Evolutionary conservation across 306 rosid species (phyloP).

Genomic region (Vigna reflexopilosa): DNA sequence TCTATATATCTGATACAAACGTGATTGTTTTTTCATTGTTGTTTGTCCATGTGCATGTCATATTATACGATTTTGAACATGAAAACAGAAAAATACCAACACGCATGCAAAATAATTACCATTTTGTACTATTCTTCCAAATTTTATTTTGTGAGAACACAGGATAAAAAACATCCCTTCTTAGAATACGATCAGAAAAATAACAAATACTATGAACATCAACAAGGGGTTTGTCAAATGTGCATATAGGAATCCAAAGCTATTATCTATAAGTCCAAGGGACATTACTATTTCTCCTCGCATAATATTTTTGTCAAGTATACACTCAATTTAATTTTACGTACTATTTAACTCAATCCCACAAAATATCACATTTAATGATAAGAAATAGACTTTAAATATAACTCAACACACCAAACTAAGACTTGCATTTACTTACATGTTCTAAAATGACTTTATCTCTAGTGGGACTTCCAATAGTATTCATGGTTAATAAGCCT

Average conservation of each 20-base stretch:
- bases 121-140: background rate
- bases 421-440: no score
- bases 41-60: conserved; percentile 20
- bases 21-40: conserved; percentile 5
- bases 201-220: background rate
- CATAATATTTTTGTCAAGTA: background rate
- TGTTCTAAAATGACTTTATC: no score
- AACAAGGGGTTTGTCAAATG: background rate
- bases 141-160: background rate
- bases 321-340: background rate
- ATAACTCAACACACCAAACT: no score
- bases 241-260: background rate
- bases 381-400: no score
- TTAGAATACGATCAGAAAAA: conserved; percentile 2
- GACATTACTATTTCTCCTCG: background rate
- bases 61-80: background rate
- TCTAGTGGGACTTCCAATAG: no score
- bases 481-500: background rate
- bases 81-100: background rate
- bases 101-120: background rate
- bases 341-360: background rate
- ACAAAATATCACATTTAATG: no score
- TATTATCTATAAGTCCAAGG: background rate
- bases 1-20: conserved; percentile 23
- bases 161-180: background rate